Evolutionary conservation across 1,284 basidiomycete species (phyloP), one percentile per base, ranked within the genome.

Genomic region (Ceratobasidium sp.): DNA sequence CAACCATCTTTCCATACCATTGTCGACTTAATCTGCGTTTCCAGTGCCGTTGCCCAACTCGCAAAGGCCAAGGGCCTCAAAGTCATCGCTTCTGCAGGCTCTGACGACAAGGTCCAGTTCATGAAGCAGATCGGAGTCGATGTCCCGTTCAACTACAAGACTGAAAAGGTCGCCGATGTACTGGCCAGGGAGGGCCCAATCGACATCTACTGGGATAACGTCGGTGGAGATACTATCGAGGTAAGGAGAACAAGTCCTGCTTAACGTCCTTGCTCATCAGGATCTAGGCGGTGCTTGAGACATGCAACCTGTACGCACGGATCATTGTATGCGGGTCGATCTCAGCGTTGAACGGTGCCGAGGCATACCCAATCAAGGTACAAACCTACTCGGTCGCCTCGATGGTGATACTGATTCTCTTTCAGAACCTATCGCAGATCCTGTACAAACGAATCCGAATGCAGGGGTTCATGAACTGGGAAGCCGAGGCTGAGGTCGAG

Each of bases 61-160:
- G 79, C 80, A 3, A 82, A 82, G 72, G 45, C 52, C 1, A 75
- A 78, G 25, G 80, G 80, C 1, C 65, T 80, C 43, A 79, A 78
- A 67, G 79, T 82, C 27, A 78, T 82, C 52, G 78, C 77, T 6
- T 80, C 79, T 0, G 79, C 79, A 13, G 79, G 81, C 35, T 77
- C 77, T 7, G 79, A 81, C 13, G 77, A 78, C 34, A 82, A 82
- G 71, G 79, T 82, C 22, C 70, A 75, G 38, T 82, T 75, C 50
- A 64, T 82, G 70, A 79, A 79, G 68, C 75, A 74, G 29, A 69
- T 81, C n/a, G 78, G 80, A 2, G 76, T 77, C 1, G 80, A 81
- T 57, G 74, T 77, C 15, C 80, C 77, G n/a, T 74, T 77, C 70
- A 80, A 80, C 71, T 80, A 78, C 72, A 79, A 80, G 73, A 79